Percentiles rank a stretch among this genome's conserved stretches.
phyloP scores from a whole-genome alignment of 106 monocot species.

The Phalaenopsis aphrodite region DNA sequence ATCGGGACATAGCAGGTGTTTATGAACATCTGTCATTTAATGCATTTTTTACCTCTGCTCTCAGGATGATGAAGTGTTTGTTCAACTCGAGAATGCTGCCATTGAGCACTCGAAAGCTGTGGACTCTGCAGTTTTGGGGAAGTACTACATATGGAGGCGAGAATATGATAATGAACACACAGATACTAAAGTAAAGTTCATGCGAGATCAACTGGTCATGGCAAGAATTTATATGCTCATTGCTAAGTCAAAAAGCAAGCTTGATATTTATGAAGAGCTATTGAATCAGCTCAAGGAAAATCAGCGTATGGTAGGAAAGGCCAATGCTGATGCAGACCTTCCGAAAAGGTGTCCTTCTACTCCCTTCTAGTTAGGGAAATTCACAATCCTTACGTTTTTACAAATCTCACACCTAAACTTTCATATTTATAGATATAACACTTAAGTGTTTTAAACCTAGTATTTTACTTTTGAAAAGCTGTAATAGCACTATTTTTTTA shows the following conservation, averaged over 20 bases:
- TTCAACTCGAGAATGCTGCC: slow-evolving; percentile 70
- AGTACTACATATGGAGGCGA: slow-evolving; percentile 70
- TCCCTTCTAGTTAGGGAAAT: no score
- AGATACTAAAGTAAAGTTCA: slow-evolving; percentile 55
- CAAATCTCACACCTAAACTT: no score
- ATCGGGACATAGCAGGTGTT: neutral
- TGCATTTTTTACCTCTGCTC: neutral
- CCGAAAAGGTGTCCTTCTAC: slow-evolving; percentile 17
- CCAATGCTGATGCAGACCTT: slow-evolving; percentile 51
- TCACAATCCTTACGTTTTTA: no score
- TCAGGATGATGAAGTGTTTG: slow-evolving; percentile 46
- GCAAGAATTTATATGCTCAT: slow-evolving; percentile 44
- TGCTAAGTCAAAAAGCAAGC: slow-evolving; percentile 38
- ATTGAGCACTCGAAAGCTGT: slow-evolving; percentile 68
- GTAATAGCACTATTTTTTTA: no score
- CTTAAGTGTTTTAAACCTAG: no score
- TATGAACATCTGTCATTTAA: neutral
- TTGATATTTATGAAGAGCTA: slow-evolving; percentile 32
- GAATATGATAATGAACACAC: slow-evolving; percentile 66
- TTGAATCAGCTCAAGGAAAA: slow-evolving; percentile 51
- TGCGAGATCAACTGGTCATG: slow-evolving; percentile 73
- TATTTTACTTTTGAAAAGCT: no score
- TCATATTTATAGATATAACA: no score
- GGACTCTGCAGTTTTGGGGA: slow-evolving; percentile 64
- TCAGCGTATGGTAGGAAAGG: slow-evolving; percentile 53